Percentiles rank a stretch among this genome's conserved stretches.
These are phyloP conservation scores for Coemansia biformis DNA, from an alignment of 192 early-diverging fungal genomes.

Conservation along the genomic window DNA sequence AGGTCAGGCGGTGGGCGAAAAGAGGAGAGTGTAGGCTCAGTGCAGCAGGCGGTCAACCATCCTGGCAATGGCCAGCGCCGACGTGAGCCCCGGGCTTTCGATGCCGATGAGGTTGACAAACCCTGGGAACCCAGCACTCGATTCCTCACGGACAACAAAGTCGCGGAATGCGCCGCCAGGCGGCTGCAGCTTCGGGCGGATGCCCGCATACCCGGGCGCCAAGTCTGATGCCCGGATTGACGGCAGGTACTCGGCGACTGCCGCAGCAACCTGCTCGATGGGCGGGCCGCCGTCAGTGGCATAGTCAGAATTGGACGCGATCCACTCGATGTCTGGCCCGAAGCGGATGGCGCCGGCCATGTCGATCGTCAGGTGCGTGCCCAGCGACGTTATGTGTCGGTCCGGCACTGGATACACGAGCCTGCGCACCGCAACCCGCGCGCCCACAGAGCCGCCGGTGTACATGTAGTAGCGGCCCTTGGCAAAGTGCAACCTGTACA, in stretches of 20 bases:
- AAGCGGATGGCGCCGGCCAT: conserved; percentile 70
- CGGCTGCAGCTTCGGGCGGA: conserved; percentile 76
- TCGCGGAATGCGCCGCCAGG: conserved; percentile 69
- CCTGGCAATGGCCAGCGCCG: conserved; percentile 69
- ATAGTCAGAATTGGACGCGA: conserved; percentile 57
- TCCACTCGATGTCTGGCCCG: conserved; percentile 70
- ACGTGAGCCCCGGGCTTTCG: conserved; percentile 82
- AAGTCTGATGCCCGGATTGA: conserved; percentile 55
- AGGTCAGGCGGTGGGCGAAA: conserved; percentile 29
- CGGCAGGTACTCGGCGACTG: conserved; percentile 63
- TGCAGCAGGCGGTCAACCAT: conserved; percentile 24
- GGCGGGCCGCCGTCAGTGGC: conserved; percentile 40
- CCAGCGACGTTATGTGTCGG: conserved; percentile 61
- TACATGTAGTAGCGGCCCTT: conserved; percentile 78
- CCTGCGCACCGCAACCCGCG: conserved; percentile 43
- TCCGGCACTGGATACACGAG: conserved; percentile 84
- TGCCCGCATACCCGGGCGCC: conserved; percentile 68
- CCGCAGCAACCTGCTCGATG: conserved; percentile 45
- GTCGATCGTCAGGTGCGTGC: conserved; percentile 77
- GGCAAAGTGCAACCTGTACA: conserved; percentile 64
- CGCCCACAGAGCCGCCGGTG: conserved; percentile 6
- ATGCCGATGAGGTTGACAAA: conserved; percentile 78
- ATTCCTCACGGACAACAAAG: conserved; percentile 67
- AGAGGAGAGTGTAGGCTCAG: no score
- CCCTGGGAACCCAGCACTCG: conserved; percentile 41